phyloP scores from a whole-genome alignment of 371 early-diverging fungal species.

The Rozella allomycis region DNA sequence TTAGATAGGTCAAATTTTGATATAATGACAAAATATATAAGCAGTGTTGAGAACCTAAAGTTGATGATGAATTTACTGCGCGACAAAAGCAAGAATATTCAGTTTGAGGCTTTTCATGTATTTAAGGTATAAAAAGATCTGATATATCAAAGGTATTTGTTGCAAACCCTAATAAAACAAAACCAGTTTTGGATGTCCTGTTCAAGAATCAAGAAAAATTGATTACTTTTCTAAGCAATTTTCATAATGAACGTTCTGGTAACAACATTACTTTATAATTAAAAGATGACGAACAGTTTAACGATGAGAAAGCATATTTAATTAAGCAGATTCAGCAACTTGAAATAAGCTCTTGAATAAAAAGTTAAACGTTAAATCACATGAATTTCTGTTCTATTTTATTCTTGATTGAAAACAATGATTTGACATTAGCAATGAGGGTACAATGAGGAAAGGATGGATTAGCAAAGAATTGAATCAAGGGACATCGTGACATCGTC shows the following conservation, averaged over 20 bases:
- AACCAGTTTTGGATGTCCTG: conserved; percentile 71
- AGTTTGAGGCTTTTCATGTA: conserved; percentile 96
- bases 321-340: conserved; percentile 50
- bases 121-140: conserved; percentile 50
- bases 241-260: conserved; percentile 85
- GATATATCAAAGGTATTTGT: conserved; percentile 56
- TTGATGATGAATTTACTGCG: conserved; percentile 88
- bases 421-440: no score
- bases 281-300: conserved; percentile 88
- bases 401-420: no score
- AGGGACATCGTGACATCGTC: no score
- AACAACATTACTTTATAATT: conserved; percentile 6
- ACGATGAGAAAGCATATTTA: conserved; percentile 88
- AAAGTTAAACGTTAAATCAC: no score
- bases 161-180: conserved; percentile 88
- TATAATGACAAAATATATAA: conserved; percentile 86
- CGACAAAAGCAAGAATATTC: conserved; percentile 85
- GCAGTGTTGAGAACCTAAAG: conserved; percentile 73
- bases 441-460: no score
- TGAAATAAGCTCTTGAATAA: no score
- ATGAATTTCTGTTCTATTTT: no score
- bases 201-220: conserved; percentile 76
- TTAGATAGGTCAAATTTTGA: conserved; percentile 81
- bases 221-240: conserved; percentile 55
- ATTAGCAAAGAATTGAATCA: no score